Conservation (phyloP, 2,329 filamentous ascomycete species). For the Pseudomassariella vexata region DNA sequence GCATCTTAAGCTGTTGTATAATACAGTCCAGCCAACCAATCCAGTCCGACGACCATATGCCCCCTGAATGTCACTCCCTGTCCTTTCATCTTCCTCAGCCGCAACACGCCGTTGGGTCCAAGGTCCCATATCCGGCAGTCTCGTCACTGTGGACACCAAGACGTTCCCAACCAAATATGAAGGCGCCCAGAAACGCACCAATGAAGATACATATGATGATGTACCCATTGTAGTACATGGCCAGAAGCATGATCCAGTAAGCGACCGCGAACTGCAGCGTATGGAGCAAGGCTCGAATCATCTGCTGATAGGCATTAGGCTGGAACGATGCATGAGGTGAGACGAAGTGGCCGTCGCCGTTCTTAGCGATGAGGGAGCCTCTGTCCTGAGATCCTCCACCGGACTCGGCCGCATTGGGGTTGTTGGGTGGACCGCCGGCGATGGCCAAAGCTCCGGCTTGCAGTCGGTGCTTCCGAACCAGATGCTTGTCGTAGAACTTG, state of each 20-base stretch:
- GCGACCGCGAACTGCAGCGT: slow-evolving; percentile 67
- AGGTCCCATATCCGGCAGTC: no score
- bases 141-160: slow-evolving; percentile 26
- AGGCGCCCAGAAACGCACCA: slow-evolving; percentile 66
- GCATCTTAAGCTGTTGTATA: no score
- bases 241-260: slow-evolving; percentile 69
- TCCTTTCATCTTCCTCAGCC: no score
- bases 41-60: no score
- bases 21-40: slow-evolving; percentile 2
- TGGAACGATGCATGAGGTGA: slow-evolving; percentile 30
- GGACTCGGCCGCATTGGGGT: slow-evolving; percentile 6
- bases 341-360: slow-evolving; percentile 6
- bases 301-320: slow-evolving; percentile 61
- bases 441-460: slow-evolving; percentile 2
- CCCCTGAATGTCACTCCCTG: no score
- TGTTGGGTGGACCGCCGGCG: slow-evolving; percentile 16
- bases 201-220: slow-evolving; percentile 78
- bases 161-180: slow-evolving; percentile 68
- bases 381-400: background rate
- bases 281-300: slow-evolving; percentile 60
- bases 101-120: slow-evolving; percentile 5
- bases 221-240: slow-evolving; percentile 57
- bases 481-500: slow-evolving; percentile 67
- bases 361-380: slow-evolving; percentile 2
- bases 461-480: slow-evolving; percentile 45